A percentile compares a stretch with the other conserved stretches of the same genome.
Evolutionary conservation across 2,329 filamentous ascomycete genomes (phyloP).

Genomic region (Colletotrichum lupini): DNA sequence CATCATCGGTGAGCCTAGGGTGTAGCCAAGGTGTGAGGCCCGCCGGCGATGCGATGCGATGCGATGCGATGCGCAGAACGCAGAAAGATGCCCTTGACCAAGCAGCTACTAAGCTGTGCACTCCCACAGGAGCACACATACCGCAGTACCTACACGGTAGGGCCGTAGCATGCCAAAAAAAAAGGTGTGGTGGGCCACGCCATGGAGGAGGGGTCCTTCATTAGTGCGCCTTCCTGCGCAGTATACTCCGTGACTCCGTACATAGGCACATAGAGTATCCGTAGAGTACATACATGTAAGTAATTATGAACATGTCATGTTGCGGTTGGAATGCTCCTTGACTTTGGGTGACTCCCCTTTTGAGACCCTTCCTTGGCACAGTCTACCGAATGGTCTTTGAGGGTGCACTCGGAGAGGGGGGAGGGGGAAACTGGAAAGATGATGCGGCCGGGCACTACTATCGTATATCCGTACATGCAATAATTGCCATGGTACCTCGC

Average conservation of each 20-base stretch:
- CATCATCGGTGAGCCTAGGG: slow-evolving; percentile 3
- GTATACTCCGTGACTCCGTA: too few relatives aligned
- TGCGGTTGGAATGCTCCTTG: slow-evolving; percentile 20
- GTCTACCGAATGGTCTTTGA: background rate
- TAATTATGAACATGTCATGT: slow-evolving; percentile 10
- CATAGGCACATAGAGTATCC: background rate
- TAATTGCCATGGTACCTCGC: slow-evolving; percentile 3
- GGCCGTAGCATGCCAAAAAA: background rate
- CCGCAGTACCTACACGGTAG: background rate
- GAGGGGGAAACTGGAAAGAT: background rate
- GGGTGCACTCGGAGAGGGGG: slow-evolving; percentile 14
- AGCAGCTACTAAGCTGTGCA: slow-evolving; percentile 1
- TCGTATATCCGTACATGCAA: background rate
- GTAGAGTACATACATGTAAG: background rate
- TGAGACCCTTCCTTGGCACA: background rate
- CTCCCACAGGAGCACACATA: slow-evolving; percentile 10
- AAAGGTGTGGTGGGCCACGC: slow-evolving; percentile 30
- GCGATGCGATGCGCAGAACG: slow-evolving; percentile 10
- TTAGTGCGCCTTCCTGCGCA: background rate
- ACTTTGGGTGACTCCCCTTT: background rate
- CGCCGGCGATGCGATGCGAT: slow-evolving; percentile 17
- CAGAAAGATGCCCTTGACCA: slow-evolving; percentile 15
- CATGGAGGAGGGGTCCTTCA: slow-evolving; percentile 8
- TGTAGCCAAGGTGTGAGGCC: slow-evolving; percentile 13
- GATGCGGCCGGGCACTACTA: slow-evolving; percentile 7